Evolutionary conservation across 2,329 filamentous ascomycete genomes (phyloP).

Genomic region (Alternaria infectoria): DNA sequence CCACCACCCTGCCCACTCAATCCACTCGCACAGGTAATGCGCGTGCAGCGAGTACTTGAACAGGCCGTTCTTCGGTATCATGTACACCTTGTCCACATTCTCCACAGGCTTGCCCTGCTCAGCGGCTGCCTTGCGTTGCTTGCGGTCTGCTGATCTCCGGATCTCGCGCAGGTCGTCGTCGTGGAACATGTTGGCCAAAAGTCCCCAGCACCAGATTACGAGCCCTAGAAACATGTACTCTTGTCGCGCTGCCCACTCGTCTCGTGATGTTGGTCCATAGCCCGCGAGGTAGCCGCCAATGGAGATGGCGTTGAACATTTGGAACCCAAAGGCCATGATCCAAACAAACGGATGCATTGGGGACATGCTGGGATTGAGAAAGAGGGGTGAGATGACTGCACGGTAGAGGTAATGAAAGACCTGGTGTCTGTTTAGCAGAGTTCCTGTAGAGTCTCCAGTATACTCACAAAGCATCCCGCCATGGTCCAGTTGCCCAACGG

Average conservation of each 20-base stretch:
- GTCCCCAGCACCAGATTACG: conserved; percentile 75
- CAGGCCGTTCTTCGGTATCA: conserved; percentile 81
- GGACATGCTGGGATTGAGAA: conserved; percentile 87
- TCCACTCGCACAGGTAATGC: conserved; percentile 96
- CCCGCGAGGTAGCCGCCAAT: conserved; percentile 83
- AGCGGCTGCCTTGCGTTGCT: conserved; percentile 59
- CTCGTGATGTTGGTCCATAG: conserved; percentile 71
- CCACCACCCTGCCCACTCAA: conserved; percentile 93
- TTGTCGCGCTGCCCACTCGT: conserved; percentile 57
- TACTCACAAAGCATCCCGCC: conserved; percentile 67
- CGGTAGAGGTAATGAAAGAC: conserved; percentile 90
- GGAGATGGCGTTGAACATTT: conserved; percentile 78
- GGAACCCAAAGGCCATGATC: conserved; percentile 71
- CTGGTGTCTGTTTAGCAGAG: conserved; percentile 44
- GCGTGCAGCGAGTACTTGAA: conserved; percentile 86
- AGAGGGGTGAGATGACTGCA: conserved; percentile 78
- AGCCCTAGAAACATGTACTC: conserved; percentile 67
- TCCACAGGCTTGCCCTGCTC: conserved; percentile 54
- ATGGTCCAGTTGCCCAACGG: conserved; percentile 82
- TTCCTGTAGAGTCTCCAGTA: not conserved
- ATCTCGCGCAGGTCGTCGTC: conserved; percentile 91
- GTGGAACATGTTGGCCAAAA: conserved; percentile 83
- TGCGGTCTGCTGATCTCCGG: conserved; percentile 69
- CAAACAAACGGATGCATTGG: conserved; percentile 79
- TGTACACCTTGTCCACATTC: conserved; percentile 80